Conservation (phyloP, 228 moss, liverwort and hornwort genomes). For the Sphagnum fallax region DNA sequence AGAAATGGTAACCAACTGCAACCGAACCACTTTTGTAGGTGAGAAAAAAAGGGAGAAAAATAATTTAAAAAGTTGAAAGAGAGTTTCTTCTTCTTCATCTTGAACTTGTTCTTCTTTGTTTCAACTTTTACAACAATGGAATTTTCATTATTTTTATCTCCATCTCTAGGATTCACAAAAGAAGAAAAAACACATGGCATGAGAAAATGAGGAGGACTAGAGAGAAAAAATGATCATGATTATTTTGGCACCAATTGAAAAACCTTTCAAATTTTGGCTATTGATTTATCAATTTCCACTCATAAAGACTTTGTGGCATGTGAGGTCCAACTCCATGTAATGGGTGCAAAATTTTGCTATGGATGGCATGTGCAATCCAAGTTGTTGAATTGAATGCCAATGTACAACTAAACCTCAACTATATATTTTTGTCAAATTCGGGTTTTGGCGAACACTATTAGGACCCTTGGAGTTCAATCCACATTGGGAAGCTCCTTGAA, state of each 20-base stretch:
- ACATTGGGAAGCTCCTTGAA: constrained; percentile 82
- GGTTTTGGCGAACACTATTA: constrained; percentile 78
- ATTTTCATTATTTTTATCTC: not conserved
- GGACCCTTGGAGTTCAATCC: constrained; percentile 73
- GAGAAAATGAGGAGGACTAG: not conserved
- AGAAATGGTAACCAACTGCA: no score
- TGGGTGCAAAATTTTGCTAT: constrained; percentile 28
- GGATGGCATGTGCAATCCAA: constrained; percentile 65
- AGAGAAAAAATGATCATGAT: constrained; percentile 6
- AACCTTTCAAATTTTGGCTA: constrained; percentile 83
- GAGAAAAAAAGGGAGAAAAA: no score
- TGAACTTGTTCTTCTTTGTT: no score
- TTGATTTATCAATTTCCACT: constrained; percentile 95
- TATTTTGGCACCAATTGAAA: constrained; percentile 13
- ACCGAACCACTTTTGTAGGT: no score
- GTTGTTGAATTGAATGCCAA: constrained; percentile 47
- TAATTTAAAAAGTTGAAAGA: no score
- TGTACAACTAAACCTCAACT: constrained; percentile 72
- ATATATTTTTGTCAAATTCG: constrained; percentile 46
- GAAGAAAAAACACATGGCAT: not conserved
- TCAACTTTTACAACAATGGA: no score
- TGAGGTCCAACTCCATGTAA: constrained; percentile 69
- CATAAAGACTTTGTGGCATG: constrained; percentile 86
- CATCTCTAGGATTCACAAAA: not conserved
- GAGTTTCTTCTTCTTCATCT: no score